A percentile compares a stretch with the other conserved stretches of the same genome.
These are phyloP conservation scores for Hemerocallis citrina DNA, from an alignment of 106 monocot genomes.

Conservation along the genomic window DNA sequence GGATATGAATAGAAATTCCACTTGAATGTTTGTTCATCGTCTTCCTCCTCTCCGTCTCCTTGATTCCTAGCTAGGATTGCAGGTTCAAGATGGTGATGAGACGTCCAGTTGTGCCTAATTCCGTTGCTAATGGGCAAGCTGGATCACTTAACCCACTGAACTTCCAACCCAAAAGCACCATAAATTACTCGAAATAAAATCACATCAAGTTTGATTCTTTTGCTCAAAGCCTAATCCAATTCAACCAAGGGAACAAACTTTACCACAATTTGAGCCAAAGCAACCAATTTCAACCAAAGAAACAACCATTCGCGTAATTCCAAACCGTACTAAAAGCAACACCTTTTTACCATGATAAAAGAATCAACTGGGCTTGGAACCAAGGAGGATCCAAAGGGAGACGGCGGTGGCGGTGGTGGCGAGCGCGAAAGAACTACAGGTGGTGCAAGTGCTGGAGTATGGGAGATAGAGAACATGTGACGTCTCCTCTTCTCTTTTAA, in stretches of 20 bases:
- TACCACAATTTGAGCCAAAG: too few relatives aligned
- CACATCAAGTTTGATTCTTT: not conserved
- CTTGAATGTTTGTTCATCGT: too few relatives aligned
- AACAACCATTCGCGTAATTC: too few relatives aligned
- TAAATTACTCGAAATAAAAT: not conserved
- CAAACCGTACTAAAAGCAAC: too few relatives aligned
- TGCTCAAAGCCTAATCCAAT: not conserved
- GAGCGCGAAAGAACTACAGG: constrained; percentile 11
- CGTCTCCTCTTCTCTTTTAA: constrained; percentile 2
- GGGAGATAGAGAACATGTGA: constrained; percentile 56
- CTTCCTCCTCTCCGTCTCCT: too few relatives aligned
- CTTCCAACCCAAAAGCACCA: not conserved
- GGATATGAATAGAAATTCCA: too few relatives aligned
- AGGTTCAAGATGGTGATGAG: too few relatives aligned
- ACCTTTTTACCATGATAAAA: constrained; percentile 38
- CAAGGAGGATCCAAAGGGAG: constrained; percentile 34
- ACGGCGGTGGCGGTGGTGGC: not conserved
- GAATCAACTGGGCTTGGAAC: constrained; percentile 21
- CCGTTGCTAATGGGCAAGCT: too few relatives aligned
- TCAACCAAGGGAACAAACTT: too few relatives aligned
- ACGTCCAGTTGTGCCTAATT: too few relatives aligned
- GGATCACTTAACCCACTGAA: not conserved
- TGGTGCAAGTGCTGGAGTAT: constrained; percentile 27
- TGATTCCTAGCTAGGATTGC: too few relatives aligned
- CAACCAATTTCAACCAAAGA: too few relatives aligned